These are phyloP conservation scores for Ceratocystis destructans DNA, from an alignment of 2,329 filamentous ascomycete genomes.

Conservation along the genomic window DNA sequence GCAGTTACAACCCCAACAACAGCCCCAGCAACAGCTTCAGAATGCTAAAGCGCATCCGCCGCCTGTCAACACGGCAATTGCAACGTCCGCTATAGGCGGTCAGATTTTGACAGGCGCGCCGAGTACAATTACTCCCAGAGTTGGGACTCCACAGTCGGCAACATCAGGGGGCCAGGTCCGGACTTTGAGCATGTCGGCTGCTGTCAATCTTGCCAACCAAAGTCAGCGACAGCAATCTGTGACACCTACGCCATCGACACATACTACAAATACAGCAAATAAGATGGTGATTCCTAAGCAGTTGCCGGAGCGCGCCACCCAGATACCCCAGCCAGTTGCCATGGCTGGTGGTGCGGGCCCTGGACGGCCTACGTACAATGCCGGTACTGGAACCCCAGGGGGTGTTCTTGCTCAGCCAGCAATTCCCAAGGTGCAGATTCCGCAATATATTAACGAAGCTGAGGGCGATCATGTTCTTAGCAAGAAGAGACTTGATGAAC, in stretches of 20 bases:
- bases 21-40: constrained; percentile 21
- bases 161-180: constrained; percentile 27
- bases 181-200: constrained; percentile 37
- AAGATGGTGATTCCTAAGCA: constrained; percentile 77
- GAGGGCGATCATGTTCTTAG: constrained; percentile 88
- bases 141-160: constrained; percentile 37
- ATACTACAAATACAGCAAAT: constrained; percentile 31
- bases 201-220: constrained; percentile 37
- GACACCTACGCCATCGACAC: constrained; percentile 29
- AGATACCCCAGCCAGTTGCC: constrained; percentile 57
- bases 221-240: constrained; percentile 23
- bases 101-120: constrained; percentile 34
- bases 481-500: constrained; percentile 93
- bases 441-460: constrained; percentile 74
- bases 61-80: constrained; percentile 35
- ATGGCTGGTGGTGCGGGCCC: constrained; percentile 49
- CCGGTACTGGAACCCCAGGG: constrained; percentile 60
- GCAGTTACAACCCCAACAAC: constrained; percentile 21
- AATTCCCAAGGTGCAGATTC: constrained; percentile 65
- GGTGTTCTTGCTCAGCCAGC: constrained; percentile 82
- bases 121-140: constrained; percentile 35
- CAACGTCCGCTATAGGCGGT: constrained; percentile 30
- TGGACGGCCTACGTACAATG: constrained; percentile 69
- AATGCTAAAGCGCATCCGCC: constrained; percentile 30
- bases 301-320: constrained; percentile 52